Base-by-base conservation (phyloP, 2,329 filamentous ascomycete genomes). In the Colletotrichum cereale region DNA sequence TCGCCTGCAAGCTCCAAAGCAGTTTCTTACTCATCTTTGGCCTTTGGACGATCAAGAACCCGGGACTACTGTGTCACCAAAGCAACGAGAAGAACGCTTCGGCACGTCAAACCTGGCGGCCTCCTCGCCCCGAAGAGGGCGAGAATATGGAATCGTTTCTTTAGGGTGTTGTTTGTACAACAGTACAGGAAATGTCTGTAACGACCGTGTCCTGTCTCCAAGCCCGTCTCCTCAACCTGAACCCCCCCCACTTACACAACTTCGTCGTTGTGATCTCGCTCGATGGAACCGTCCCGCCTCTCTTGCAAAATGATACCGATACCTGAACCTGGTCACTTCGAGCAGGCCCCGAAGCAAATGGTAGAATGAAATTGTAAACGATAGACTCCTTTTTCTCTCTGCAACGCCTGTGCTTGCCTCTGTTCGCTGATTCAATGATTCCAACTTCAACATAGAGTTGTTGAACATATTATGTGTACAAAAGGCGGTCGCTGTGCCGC, bases 391-490 rank as follows among this genome's bases (percentile, higher is more conserved):
- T 31, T 56, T 68, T 65, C 26, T 60, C 40, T 52, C 64, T 53
- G 66, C 65, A 55, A 69, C 69, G 69, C 66, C 65, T 72, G 38
- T 72, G 69, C 69, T 69, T 72, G 65, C 66, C 69, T 68, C 36
- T n/a, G 21, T 1, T 64, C 38, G 52, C 55, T 40, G 38, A 47
- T 60, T 67, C 38, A 56, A 42, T 60, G 56, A 63, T 55, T 47
- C 34, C 67, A 31, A 47, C 48, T 64, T 40, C 65, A 64, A 60
- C 53, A 53, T 29, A 52, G 47, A 55, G n/a, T n/a, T 60, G 47
- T 62, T 42, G 42, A 60, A 38, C 58, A 55, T 53, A 47, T 68
- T 64, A 72, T 58, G 58, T 55, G 53, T 72, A 72, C 69, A 72
- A 60, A 64, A 40, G 26, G 58, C 55, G 31, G 47, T 29, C 6